These are phyloP conservation scores for Xylariaceae sp. DNA, from an alignment of 2,329 filamentous ascomycete genomes.

Conservation along the genomic window DNA sequence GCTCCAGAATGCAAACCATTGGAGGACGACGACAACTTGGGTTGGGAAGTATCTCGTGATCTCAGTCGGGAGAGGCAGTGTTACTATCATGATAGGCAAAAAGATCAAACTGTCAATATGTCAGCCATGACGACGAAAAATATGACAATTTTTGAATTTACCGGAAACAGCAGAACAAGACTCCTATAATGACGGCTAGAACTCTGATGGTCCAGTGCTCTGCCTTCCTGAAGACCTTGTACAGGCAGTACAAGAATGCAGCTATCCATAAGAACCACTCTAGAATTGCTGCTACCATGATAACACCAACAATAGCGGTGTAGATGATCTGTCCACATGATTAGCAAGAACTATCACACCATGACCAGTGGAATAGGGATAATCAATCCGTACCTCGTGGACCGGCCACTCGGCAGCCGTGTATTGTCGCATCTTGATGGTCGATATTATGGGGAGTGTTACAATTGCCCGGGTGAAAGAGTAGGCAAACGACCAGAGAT, in stretches of 20 bases:
- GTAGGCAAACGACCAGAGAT: conserved; percentile 15
- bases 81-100: conserved; percentile 92
- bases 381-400: conserved; percentile 49
- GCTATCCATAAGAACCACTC: conserved; percentile 96
- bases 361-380: background rate
- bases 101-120: conserved; percentile 71
- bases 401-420: conserved; percentile 57
- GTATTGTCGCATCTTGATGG: conserved; percentile 50
- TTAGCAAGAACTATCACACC: conserved; percentile 26
- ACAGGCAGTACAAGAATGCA: conserved; percentile 90
- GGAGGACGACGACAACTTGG: conserved; percentile 72
- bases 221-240: conserved; percentile 88
- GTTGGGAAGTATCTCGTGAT: conserved; percentile 76
- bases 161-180: conserved; percentile 78
- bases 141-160: conserved; percentile 47
- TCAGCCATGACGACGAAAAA: conserved; percentile 23
- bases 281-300: conserved; percentile 84
- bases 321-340: conserved; percentile 73
- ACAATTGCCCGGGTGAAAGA: conserved; percentile 5
- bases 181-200: conserved; percentile 76
- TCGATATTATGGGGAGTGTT: conserved; percentile 8
- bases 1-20: conserved; percentile 96
- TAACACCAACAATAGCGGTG: conserved; percentile 76
- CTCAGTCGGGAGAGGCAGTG: conserved; percentile 78
- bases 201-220: conserved; percentile 84